Evolutionary conservation across 768 basidiomycete species (phyloP), one percentile per base, ranked within the genome.

Genomic region (Psilocybe tampanensis): DNA sequence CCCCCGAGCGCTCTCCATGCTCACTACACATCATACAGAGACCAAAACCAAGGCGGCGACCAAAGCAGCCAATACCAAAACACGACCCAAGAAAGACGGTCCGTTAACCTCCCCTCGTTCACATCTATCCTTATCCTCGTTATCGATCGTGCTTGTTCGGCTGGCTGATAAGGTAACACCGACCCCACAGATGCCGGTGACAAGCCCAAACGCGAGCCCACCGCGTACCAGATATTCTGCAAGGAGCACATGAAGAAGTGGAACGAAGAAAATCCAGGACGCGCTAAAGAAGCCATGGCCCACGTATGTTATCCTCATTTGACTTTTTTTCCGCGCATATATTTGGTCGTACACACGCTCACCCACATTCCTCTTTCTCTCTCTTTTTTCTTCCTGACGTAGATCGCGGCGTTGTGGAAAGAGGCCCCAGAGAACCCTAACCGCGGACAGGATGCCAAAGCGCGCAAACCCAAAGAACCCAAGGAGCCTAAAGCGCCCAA

Each of bases 361-460:
- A 5, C 29, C 29, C n/a, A n/a, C n/a, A n/a, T n/a, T n/a, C 15
- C 33, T 34, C 33, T 8, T 15, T 34, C 33, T 34, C 33, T 34
- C 33, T 34, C 33, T 36, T 58, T 42, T 36, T 18, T 34, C 21
- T 44, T 18, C 34, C 17, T 18, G 21, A 12, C 32, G 1, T 60
- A 88, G 86, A 84, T 88, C 59, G 85, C 79, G 5, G 72, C 66
- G 0, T 54, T 82, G 54, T 87, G 86, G 86, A 77, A 72, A 44
- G 77, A 85, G 54, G 76, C 86, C 0, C 82, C 83, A 1, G 84
- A 86, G 64, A 88, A 88, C 64, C 85, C 86, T 1, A 86, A 84
- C 57, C 80, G 83, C 22, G 86, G 85, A 18, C 77, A 82, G 56
- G 79, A 77, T 17, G 65, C 75, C 29, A 83, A 80, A 58, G 18